phyloP scores from a whole-genome alignment of 495 filamentous ascomycete genomes.

The Neurospora sp. region DNA sequence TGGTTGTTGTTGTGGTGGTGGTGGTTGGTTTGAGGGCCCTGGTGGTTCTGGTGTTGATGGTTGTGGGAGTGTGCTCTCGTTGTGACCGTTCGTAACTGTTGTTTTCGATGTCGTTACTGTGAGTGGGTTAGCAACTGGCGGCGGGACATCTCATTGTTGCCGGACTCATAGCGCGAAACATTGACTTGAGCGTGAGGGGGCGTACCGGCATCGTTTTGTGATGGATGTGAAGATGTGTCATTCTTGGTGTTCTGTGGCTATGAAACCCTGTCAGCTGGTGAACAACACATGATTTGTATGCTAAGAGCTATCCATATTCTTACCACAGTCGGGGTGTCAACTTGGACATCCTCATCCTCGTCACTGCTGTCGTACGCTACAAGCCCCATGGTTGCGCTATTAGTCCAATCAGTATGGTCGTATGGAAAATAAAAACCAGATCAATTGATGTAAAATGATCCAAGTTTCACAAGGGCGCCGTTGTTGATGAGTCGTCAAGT shows the following conservation, averaged over 20 bases:
- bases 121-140: neutral
- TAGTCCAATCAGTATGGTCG: neutral
- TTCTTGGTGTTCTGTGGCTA: neutral
- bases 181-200: neutral
- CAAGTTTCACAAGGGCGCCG: neutral
- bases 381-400: conserved; percentile 46
- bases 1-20: neutral
- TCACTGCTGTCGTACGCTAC: conserved; percentile 71
- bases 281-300: neutral
- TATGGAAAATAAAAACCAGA: neutral
- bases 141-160: neutral
- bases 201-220: conserved; percentile 1
- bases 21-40: neutral
- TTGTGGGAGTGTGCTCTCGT: neutral
- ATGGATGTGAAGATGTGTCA: neutral
- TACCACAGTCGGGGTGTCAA: neutral
- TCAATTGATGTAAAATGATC: neutral
- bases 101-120: neutral
- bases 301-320: conserved; percentile 3
- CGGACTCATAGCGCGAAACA: neutral
- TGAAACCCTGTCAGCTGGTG: neutral
- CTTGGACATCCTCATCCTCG: conserved; percentile 49
- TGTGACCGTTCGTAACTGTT: neutral
- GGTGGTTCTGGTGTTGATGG: neutral
- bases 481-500: neutral